phyloP scores from a whole-genome alignment of 768 basidiomycete genomes.

The Boletellus sp. region DNA sequence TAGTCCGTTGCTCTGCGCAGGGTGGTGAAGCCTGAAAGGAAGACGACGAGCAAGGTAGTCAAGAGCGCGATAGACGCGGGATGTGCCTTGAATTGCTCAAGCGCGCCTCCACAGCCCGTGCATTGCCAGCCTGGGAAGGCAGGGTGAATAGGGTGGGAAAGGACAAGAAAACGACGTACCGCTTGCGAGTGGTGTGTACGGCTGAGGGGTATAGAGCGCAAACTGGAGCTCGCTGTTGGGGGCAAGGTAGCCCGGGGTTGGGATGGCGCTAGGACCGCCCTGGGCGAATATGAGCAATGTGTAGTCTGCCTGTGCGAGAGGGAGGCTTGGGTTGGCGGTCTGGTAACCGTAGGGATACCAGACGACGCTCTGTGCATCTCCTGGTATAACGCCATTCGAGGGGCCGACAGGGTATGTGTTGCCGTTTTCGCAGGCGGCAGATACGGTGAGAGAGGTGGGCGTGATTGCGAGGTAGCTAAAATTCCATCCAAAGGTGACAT shows the following conservation, averaged over 20 bases:
- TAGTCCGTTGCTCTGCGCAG: conserved; percentile 31
- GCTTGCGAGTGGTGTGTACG: conserved; percentile 52
- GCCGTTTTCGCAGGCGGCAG: conserved; percentile 64
- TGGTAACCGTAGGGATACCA: conserved; percentile 66
- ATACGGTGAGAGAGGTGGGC: conserved; percentile 56
- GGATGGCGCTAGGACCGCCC: conserved; percentile 47
- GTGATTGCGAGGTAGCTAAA: conserved; percentile 51
- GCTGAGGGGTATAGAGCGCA: conserved; percentile 58
- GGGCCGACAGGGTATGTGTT: conserved; percentile 67
- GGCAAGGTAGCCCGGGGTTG: conserved; percentile 49
- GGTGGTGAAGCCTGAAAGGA: conserved; percentile 34
- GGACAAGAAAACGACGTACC: conserved; percentile 18
- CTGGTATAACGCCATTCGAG: conserved; percentile 49
- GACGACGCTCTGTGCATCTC: conserved; percentile 44
- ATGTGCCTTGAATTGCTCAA: conserved; percentile 29
- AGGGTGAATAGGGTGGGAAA: neutral
- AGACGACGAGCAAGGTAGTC: conserved; percentile 29
- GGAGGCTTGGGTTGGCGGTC: conserved; percentile 42
- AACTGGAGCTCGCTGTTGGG: conserved; percentile 54
- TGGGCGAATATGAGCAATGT: conserved; percentile 56
- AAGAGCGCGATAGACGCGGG: conserved; percentile 33
- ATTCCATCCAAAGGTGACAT: conserved; percentile 74
- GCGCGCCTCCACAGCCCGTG: conserved; percentile 27
- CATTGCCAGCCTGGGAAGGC: conserved; percentile 27
- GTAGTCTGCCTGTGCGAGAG: conserved; percentile 59